Evolutionary conservation across 2,329 filamentous ascomycete species (phyloP).

Genomic region (Stagonosporopsis rhizophila): DNA sequence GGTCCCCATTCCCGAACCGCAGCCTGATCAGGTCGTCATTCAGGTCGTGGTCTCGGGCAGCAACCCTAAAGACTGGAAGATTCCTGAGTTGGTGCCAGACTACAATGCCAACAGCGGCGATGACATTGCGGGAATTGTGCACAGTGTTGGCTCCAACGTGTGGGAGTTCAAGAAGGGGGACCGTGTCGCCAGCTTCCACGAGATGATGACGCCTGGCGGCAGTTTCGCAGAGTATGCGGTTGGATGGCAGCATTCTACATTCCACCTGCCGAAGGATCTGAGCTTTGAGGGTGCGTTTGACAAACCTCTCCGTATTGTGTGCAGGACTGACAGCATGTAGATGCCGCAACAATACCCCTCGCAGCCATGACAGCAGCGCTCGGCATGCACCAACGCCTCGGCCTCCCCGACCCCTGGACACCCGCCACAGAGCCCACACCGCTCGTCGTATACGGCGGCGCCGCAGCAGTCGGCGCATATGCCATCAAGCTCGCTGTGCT

Average conservation of each 20-base stretch:
- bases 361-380: constrained; percentile 56
- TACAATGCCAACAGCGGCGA: constrained; percentile 57
- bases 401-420: constrained; percentile 52
- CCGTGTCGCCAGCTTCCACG: constrained; percentile 63
- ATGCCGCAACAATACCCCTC: constrained; percentile 56
- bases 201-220: constrained; percentile 61
- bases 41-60: constrained; percentile 49
- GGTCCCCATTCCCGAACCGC: constrained; percentile 41
- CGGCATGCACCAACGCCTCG: constrained; percentile 54
- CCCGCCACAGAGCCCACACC: constrained; percentile 32
- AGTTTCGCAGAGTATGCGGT: constrained; percentile 69
- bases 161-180: constrained; percentile 65
- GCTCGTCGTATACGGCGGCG: constrained; percentile 53
- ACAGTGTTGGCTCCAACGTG: constrained; percentile 62
- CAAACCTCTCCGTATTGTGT: not conserved
- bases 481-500: constrained; percentile 50
- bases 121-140: constrained; percentile 63
- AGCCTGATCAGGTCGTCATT: constrained; percentile 47
- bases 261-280: constrained; percentile 59
- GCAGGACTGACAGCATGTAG: constrained; percentile 18
- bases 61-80: constrained; percentile 60
- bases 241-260: constrained; percentile 63
- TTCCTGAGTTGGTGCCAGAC: constrained; percentile 23
- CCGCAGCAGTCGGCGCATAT: constrained; percentile 51
- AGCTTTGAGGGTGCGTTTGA: constrained; percentile 58